Evolutionary conservation across 805 yeast genomes (phyloP), one percentile per base, ranked within the genome.

Genomic region (Kodamaea nitidulidarum): DNA sequence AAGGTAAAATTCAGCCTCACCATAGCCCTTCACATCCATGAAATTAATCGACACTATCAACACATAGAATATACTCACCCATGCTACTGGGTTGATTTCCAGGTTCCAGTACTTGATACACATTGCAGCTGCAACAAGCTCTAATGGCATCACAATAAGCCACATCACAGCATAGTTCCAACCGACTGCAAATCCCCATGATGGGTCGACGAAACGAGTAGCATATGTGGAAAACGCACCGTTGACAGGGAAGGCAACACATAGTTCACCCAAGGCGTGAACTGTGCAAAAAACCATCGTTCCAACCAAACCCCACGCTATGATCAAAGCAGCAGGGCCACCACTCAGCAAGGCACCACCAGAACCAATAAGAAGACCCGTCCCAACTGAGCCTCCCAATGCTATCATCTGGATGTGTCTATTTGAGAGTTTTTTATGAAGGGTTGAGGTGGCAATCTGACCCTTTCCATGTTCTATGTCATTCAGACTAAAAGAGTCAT

Each of bases 191-290:
- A 64, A 64, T 1, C 69, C 69, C 67, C 67, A 64, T 6, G 65
- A 59, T 6, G 65, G 49, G 42, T 61, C 67, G 11, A 64, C 59
- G 42, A 64, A 64, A 40, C 64, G 48, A 9, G 67, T 58, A 16
- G 67, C 66, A 44, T 57, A 64, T 31, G 65, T 56, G n/a, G 64
- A 60, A 43, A 65, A 65, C 3, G 71, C 65, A 17, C 71, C 71
- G 38, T 44, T 47, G 45, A 56, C 64, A 32, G 61, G 71, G 55
- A 54, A 55, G 36, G 58, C 67, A 40, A 76, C 77, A 46, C 81
- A 86, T 43, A 75, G 65, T 52, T 81, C 88, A 43, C 86, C 85
- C 47, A 78, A 71, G n/a, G 80, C 75, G 42, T 73, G 75, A 48
- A 80, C 75, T 39, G 79, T 78, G 44, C 74, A 68, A 56, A 73